Base-by-base conservation (phyloP, 495 filamentous ascomycete species). In the Hypomontagnella monticulosa region DNA sequence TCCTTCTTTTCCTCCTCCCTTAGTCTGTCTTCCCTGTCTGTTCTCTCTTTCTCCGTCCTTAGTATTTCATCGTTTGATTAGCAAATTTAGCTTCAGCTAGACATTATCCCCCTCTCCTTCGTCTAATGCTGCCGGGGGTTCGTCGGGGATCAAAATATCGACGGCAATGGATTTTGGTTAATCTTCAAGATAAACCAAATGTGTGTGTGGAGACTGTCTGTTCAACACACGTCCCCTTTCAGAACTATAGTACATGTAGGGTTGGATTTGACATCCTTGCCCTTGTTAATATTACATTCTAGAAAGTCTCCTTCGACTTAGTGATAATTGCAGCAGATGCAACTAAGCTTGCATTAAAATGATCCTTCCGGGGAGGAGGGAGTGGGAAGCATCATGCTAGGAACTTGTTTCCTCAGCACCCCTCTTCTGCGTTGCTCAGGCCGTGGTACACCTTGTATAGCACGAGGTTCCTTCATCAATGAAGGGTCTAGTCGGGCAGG, bases 391-490 rank as follows among this genome's bases (percentile, higher is more conserved):
- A 88, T 67, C 76, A 91, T 85, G 72, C 89, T 92, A 4, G 90
- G 88, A 19, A 93, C 85, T 50, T 91, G 89, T 76, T 93, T 93
- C 63, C 90, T 79, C 9, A 79, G 67, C 4, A 86, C 72, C 11
- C 87, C 87, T 64, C 79, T 86, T 9, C 79, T 84, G 44, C 83
- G 81, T 69, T 85, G 83, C 47, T 88, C 85, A 1, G 89, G 85
- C 49, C 88, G 81, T 36, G 89, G 89, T 9, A 90, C 84, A 18
- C 90, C 90, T 71, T 90, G 88, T 40, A 92, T 88, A 63, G 89
- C 86, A 69, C 90, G 83, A 53, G 90, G 90, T 72, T 97, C 95
- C 74, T 89, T 89, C 93, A 99, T 96, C 44, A 97, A 79, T 9
- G 87, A 85, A 30, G 87, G 83, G 69, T 98, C 94, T 23, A 99